Base-by-base conservation (phyloP, 1,139 yeast species). In the Nadsonia commutata region DNA sequence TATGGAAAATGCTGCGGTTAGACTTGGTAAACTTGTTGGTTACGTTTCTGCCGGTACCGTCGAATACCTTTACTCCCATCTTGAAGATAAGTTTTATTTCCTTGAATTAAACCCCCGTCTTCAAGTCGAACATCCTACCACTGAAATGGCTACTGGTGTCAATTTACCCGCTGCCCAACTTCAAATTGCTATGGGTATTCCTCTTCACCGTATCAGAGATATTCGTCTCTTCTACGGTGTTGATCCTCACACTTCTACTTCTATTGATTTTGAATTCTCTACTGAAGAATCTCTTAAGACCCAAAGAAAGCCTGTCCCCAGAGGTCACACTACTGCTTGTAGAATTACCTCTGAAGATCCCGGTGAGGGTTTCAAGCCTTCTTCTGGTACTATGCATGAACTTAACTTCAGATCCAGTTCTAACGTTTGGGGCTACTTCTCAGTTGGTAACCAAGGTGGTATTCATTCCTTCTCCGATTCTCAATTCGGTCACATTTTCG, bases 301-400 rank as follows among this genome's bases (percentile, higher is more conserved):
- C 46, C 98, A 90, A 68, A 79, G 97, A 65, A 78, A 77, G 55
- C 98, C 98, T 40, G 75, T 74, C 52, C 98, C 98, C 54, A 85
- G 85, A 69, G 98, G 98, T 51, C 98, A 90, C 65, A 84, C 95
- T 63, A 90, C 97, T 43, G 98, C 98, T 43, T 88, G 97, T 69
- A 88, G 98, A 71, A 90, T 90, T 63, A 90, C 98, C 27, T 84
- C 95, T 7, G 98, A 90, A 67, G 98, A 90, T 66, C 98, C 98
- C 37, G 94, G 95, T 62, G 97, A 88, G 68, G 98, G 98, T 41
- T 90, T 90, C 73, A 90, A 90, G 65, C 98, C 98, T 47, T 84
- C 95, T 42, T 94, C 95, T 59, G 98, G 98, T 70, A 78, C 88
- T 48, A 73, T 90, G 66, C 95, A 86, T 56, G 98, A 90, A 62